phyloP scores from a whole-genome alignment of 306 rosid genomes.

The Hippophae rhamnoides region DNA sequence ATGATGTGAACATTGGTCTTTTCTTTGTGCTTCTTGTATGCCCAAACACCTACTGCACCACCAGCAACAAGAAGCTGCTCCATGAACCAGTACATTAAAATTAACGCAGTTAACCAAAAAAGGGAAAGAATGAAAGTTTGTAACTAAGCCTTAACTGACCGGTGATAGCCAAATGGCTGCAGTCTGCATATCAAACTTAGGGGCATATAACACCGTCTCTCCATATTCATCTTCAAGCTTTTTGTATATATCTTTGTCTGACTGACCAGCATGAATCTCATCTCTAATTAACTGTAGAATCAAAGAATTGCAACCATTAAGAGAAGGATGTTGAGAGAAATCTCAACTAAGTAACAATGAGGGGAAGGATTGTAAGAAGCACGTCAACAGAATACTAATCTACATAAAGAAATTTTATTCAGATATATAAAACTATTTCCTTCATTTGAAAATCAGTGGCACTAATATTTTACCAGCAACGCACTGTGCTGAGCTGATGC shows the following conservation, averaged over 20 bases:
- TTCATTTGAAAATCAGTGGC: too few relatives aligned
- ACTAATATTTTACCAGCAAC: too few relatives aligned
- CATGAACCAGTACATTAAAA: slow-evolving; percentile 8
- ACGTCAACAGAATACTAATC: too few relatives aligned
- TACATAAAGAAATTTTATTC: too few relatives aligned
- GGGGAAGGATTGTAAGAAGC: not conserved
- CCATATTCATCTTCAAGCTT: slow-evolving; percentile 82
- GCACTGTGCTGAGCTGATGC: too few relatives aligned
- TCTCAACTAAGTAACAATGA: not conserved
- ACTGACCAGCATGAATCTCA: slow-evolving; percentile 61
- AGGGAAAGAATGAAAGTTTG: not conserved
- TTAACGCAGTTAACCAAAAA: not conserved
- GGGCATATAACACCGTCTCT: slow-evolving; percentile 70
- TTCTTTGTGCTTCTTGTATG: slow-evolving; percentile 50
- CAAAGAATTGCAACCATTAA: slow-evolving; percentile 10
- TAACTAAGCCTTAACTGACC: slow-evolving; percentile 22
- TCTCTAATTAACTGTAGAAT: slow-evolving; percentile 69
- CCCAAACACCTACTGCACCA: slow-evolving; percentile 72
- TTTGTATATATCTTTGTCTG: slow-evolving; percentile 68
- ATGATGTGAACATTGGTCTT: slow-evolving; percentile 67
- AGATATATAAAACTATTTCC: too few relatives aligned
- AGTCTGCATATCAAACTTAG: slow-evolving; percentile 89
- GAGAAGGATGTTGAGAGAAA: not conserved
- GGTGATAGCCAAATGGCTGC: slow-evolving; percentile 90
- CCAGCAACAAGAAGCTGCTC: slow-evolving; percentile 42